phyloP scores from a whole-genome alignment of 2,329 filamentous ascomycete genomes.

The Trichoderma sp. region DNA sequence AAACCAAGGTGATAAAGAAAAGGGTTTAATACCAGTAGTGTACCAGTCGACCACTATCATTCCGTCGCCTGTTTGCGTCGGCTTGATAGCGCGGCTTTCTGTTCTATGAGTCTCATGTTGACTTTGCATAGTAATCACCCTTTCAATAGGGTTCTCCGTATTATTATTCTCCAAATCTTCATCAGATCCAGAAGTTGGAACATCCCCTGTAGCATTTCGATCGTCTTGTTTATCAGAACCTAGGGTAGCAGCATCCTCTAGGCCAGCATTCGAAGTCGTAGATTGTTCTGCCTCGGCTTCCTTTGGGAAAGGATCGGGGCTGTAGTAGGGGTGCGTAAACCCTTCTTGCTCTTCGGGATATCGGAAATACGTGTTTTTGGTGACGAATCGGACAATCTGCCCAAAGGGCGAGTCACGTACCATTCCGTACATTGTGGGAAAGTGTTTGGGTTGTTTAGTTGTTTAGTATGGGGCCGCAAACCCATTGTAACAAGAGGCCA shows the following conservation, averaged over 20 bases:
- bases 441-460: neutral
- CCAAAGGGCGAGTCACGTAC: neutral
- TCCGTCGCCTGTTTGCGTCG: neutral
- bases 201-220: neutral
- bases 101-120: neutral
- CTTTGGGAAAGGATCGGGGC: neutral
- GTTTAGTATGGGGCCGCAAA: neutral
- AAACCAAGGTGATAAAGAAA: accelerated
- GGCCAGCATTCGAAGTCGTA: neutral
- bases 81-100: neutral
- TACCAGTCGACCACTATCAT: neutral
- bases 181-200: neutral
- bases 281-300: neutral
- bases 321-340: neutral
- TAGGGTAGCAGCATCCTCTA: neutral
- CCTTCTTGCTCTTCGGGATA: neutral
- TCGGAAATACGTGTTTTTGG: neutral
- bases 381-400: neutral
- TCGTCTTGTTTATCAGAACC: neutral
- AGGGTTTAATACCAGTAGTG: neutral
- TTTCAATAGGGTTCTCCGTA: neutral
- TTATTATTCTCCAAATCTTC: neutral
- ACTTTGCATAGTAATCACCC: neutral
- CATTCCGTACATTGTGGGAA: neutral
- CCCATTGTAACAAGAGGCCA: neutral